These are phyloP conservation scores for Posidonia oceanica DNA, from an alignment of 116 monocot species.

Conservation along the genomic window DNA sequence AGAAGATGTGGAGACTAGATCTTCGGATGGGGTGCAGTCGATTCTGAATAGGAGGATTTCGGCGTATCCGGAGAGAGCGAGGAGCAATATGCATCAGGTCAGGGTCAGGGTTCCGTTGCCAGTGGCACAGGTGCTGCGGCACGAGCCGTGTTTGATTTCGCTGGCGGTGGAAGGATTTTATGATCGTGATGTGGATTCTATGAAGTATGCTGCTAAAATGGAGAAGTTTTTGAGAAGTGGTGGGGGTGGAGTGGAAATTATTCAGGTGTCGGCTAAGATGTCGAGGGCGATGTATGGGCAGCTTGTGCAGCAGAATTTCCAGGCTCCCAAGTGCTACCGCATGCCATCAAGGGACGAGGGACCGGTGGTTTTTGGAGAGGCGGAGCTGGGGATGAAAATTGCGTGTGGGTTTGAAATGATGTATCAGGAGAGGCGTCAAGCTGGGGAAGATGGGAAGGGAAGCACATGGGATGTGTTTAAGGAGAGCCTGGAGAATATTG, in stretches of 20 bases:
- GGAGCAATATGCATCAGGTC: conserved; percentile 45
- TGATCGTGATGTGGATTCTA: conserved; percentile 73
- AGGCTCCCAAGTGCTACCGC: conserved; percentile 63
- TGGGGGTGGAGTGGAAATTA: conserved; percentile 40
- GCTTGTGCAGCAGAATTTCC: conserved; percentile 80
- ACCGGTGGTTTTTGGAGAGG: conserved; percentile 30
- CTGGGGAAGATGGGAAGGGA: conserved; percentile 57
- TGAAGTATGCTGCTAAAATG: conserved; percentile 84
- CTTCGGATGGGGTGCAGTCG: conserved; percentile 41
- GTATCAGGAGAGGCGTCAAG: conserved; percentile 64
- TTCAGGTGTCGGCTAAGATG: conserved; percentile 51
- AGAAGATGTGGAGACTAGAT: conserved; percentile 28
- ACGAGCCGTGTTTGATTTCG: conserved; percentile 71
- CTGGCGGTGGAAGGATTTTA: conserved; percentile 86
- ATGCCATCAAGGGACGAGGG: conserved; percentile 75
- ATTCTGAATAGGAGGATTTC: conserved; percentile 21
- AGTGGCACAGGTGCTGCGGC: conserved; percentile 72
- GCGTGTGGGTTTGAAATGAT: conserved; percentile 98
- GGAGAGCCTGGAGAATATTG: conserved; percentile 58
- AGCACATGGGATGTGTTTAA: conserved; percentile 58
- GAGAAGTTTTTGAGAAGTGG: conserved; percentile 39
- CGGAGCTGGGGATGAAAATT: conserved; percentile 90
- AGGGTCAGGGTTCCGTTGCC: conserved; percentile 57
- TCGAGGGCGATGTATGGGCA: conserved; percentile 92
- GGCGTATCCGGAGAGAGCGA: conserved; percentile 53